Percentiles rank a stretch among this genome's conserved stretches.
phyloP scores from a whole-genome alignment of 345 rosid genomes.

The Combretum micranthum region DNA sequence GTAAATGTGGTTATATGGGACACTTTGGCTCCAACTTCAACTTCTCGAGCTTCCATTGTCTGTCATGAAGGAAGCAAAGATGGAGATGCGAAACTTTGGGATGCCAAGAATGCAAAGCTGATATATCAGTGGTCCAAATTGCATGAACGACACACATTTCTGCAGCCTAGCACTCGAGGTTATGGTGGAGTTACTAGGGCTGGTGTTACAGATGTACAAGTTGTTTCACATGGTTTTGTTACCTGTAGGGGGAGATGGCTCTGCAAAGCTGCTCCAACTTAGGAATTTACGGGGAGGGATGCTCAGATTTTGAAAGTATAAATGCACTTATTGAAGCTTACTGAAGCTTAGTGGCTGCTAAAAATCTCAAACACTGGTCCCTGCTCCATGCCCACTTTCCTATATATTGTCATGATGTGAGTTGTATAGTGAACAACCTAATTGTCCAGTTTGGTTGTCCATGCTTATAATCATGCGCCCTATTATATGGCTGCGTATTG shows the following conservation, averaged over 20 bases:
- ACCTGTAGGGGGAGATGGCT: conserved; percentile 91
- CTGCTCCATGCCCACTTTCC: too few relatives aligned
- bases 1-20: conserved; percentile 91
- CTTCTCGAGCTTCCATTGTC: conserved; percentile 68
- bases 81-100: conserved; percentile 98
- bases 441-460: too few relatives aligned
- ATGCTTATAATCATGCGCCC: too few relatives aligned
- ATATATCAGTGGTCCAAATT: too few relatives aligned
- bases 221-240: conserved; percentile 67
- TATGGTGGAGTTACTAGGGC: conserved; percentile 88
- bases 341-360: too few relatives aligned
- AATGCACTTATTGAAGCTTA: too few relatives aligned
- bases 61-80: conserved; percentile 99
- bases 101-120: conserved; percentile 70
- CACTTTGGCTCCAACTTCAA: conserved; percentile 83
- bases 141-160: too few relatives aligned
- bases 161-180: conserved; percentile 78
- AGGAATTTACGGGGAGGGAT: conserved; percentile 13
- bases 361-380: too few relatives aligned
- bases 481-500: too few relatives aligned
- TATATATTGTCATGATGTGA: too few relatives aligned
- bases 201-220: conserved; percentile 84
- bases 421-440: too few relatives aligned
- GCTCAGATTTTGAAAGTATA: too few relatives aligned
- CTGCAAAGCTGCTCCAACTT: conserved; percentile 57